Conservation (phyloP, 2,329 filamentous ascomycete species). For the Paradendryphiella salina region DNA sequence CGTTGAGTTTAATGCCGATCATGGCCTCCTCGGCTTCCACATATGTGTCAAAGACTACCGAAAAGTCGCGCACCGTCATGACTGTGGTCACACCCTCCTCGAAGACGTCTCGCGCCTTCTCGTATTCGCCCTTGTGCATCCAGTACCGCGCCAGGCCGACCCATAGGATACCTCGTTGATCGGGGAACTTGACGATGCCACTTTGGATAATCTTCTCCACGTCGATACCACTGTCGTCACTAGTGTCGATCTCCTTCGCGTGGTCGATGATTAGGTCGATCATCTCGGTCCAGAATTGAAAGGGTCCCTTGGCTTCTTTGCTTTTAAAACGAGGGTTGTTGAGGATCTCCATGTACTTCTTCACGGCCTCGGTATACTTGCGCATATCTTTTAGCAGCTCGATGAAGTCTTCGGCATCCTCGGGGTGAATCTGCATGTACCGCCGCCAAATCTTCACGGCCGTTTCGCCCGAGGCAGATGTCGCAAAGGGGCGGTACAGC, state of each 20-base stretch:
- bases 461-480: slow-evolving; percentile 85
- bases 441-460: slow-evolving; percentile 91
- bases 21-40: slow-evolving; percentile 96
- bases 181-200: slow-evolving; percentile 85
- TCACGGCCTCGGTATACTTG: slow-evolving; percentile 87
- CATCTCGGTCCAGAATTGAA: slow-evolving; percentile 98
- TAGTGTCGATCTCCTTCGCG: slow-evolving; percentile 80
- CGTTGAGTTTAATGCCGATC: slow-evolving; percentile 87
- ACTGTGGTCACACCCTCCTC: slow-evolving; percentile 97
- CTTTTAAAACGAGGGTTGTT: slow-evolving; percentile 90
- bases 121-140: slow-evolving; percentile 90
- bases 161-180: slow-evolving; percentile 95
- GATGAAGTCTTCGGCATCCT: slow-evolving; percentile 93
- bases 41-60: slow-evolving; percentile 93
- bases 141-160: slow-evolving; percentile 93
- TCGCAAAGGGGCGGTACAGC: slow-evolving; percentile 86
- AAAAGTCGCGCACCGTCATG: slow-evolving; percentile 98
- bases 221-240: slow-evolving; percentile 79
- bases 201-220: slow-evolving; percentile 92
- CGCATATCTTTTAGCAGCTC: slow-evolving; percentile 80
- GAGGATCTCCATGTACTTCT: slow-evolving; percentile 86
- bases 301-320: slow-evolving; percentile 91
- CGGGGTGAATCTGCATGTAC: slow-evolving; percentile 96
- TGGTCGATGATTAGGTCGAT: slow-evolving; percentile 90
- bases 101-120: slow-evolving; percentile 88